Base-by-base conservation (phyloP, 2,329 filamentous ascomycete species). In the Phyllosticta citribraziliensis region DNA sequence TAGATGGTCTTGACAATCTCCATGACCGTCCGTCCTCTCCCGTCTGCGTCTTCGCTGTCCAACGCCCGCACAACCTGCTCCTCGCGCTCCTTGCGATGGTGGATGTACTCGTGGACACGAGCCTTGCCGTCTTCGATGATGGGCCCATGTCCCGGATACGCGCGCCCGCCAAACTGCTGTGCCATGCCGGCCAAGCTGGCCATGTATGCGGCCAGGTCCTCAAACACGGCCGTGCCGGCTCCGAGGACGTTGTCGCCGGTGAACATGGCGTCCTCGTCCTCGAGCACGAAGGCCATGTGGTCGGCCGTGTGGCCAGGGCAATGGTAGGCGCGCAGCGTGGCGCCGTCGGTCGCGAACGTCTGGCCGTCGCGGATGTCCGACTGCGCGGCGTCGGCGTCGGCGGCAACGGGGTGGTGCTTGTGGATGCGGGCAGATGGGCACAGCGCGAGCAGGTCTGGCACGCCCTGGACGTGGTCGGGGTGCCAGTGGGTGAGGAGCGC, bases 401-500 rank as follows among this genome's bases (percentile, higher is more conserved):
- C 67, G 0, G 72, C 75, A 12, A 67, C 65, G 5, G 40, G 24
- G 40, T 83, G 74, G 66, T 85, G 77, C 72, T 94, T 93, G 75
- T 86, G 84, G 50, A 94, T 74, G 22, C 77, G 77, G 6, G 82
- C 84, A 19, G 79, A 70, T 0, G 89, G 87, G n/a, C 80, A 88
- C 24, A 87, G 70, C 14, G 76, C 73, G 19, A 86, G 76, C 0
- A 97, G 78, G 67, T 95, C 85, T 2, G 76, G 71, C 24, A 97
- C 82, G 8, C 94, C 94, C 24, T 86, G 84, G 6, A 86, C 82
- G 70, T 99, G 94, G 70, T 99, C 94, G 52, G 78, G 82, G 70
- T 99, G 94, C 91, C 92, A 96, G 73, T 99, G 94, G 0, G 92
- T 95, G 56, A 99, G 79, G 22, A 99, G 79, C 0, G 86, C 85